Evolutionary conservation across 1,139 yeast species (phyloP).

Genomic region (Debaryomycetaceae sp.): DNA sequence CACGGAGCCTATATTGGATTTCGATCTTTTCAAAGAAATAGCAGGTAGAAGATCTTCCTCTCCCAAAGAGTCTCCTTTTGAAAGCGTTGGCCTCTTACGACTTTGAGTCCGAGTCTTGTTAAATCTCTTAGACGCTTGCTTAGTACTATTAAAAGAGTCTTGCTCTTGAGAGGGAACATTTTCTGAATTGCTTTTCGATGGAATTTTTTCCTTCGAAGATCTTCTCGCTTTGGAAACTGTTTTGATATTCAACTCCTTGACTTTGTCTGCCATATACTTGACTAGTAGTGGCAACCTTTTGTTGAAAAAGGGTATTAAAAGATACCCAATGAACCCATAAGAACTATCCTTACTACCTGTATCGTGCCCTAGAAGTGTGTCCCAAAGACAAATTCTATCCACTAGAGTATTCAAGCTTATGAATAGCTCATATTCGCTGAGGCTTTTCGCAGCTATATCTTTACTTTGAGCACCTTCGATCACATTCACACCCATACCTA

Average conservation of each 20-base stretch:
- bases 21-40: slow-evolving; percentile 36
- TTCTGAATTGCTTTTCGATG: neutral
- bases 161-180: neutral
- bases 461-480: neutral
- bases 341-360: slow-evolving; percentile 31
- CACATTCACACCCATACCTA: slow-evolving; percentile 37
- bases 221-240: slow-evolving; percentile 7
- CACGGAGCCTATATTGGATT: slow-evolving; percentile 26
- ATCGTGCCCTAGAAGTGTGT: slow-evolving; percentile 38
- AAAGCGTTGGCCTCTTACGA: neutral
- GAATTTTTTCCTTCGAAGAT: slow-evolving; percentile 6
- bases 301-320: slow-evolving; percentile 52
- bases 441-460: neutral
- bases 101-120: neutral
- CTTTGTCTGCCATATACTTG: slow-evolving; percentile 43
- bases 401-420: slow-evolving; percentile 39
- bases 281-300: slow-evolving; percentile 47
- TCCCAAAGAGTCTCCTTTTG: slow-evolving; percentile 6
- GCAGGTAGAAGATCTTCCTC: slow-evolving; percentile 28
- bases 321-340: slow-evolving; percentile 50
- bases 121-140: neutral
- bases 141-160: neutral
- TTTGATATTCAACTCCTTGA: slow-evolving; percentile 48
- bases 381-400: slow-evolving; percentile 56
- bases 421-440: slow-evolving; percentile 16